phyloP scores from a whole-genome alignment of 345 rosid genomes.

The Carallia brachiata region DNA sequence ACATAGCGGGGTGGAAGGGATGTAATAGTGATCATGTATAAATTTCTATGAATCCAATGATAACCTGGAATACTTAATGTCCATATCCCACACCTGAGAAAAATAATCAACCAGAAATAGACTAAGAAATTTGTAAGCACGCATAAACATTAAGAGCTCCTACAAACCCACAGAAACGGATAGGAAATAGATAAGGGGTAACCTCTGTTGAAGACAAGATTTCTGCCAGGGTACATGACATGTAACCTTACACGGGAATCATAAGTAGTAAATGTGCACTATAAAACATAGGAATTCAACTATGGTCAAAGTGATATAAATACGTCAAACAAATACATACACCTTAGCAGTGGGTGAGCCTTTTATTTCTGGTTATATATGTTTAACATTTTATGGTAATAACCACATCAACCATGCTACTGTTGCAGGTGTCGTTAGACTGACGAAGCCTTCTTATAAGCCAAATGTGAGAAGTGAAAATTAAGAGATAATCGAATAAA shows the following conservation, averaged over 20 bases:
- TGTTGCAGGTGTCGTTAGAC: background rate
- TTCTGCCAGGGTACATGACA: background rate
- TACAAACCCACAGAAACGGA: slow-evolving; percentile 1
- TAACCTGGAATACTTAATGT: background rate
- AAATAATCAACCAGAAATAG: background rate
- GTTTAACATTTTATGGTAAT: background rate
- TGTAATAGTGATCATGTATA: background rate
- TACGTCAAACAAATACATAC: background rate
- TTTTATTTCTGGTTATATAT: background rate
- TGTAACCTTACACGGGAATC: background rate
- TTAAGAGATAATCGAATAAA: background rate
- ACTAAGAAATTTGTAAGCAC: background rate
- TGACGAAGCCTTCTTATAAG: slow-evolving; percentile 3
- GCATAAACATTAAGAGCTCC: background rate
- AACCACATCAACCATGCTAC: slow-evolving; percentile 1
- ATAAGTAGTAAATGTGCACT: slow-evolving; percentile 1
- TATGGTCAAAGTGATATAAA: background rate
- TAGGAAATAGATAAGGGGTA: slow-evolving; percentile 2
- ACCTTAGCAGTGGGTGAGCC: background rate
- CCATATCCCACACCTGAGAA: background rate
- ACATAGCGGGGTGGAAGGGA: background rate
- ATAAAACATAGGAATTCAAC: slow-evolving; percentile 7
- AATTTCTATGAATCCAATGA: background rate
- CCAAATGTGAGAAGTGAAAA: slow-evolving; percentile 5
- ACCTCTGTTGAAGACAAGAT: background rate